phyloP scores from a whole-genome alignment of 306 rosid species.

The Fragaria vesca region DNA sequence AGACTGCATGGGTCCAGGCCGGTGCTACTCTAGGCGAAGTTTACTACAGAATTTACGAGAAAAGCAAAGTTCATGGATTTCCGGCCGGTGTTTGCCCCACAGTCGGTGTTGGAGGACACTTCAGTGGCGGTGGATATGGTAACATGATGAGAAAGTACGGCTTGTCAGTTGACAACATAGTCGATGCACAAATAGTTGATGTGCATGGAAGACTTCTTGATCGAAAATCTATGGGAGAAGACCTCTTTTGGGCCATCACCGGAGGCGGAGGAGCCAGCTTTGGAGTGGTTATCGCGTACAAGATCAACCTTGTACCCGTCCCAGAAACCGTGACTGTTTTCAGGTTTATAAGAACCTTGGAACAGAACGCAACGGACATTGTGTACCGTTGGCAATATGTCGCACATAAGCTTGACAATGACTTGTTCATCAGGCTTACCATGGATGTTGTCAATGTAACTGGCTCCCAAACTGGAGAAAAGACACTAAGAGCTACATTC shows the following conservation, averaged over 20 bases:
- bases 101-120: slow-evolving; percentile 42
- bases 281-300: slow-evolving; percentile 37
- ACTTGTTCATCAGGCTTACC: slow-evolving; percentile 37
- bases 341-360: slow-evolving; percentile 8
- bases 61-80: slow-evolving; percentile 39
- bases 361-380: slow-evolving; percentile 30
- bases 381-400: slow-evolving; percentile 29
- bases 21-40: slow-evolving; percentile 51
- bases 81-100: slow-evolving; percentile 45
- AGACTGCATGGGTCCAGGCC: slow-evolving; percentile 61
- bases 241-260: slow-evolving; percentile 40
- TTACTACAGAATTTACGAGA: slow-evolving; percentile 35
- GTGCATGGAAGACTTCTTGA: slow-evolving; percentile 35
- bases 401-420: slow-evolving; percentile 33
- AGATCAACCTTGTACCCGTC: slow-evolving; percentile 35
- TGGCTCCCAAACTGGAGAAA: neutral
- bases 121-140: slow-evolving; percentile 44
- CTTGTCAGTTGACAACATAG: slow-evolving; percentile 35
- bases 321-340: slow-evolving; percentile 38
- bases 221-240: slow-evolving; percentile 45
- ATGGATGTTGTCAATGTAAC: slow-evolving; percentile 21
- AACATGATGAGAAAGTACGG: slow-evolving; percentile 52
- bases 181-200: slow-evolving; percentile 34
- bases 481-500: slow-evolving; percentile 33
- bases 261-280: slow-evolving; percentile 44